Evolutionary conservation across 2,329 filamentous ascomycete species (phyloP), one percentile per base, ranked within the genome.

Genomic region (Furcasterigmium sp.): DNA sequence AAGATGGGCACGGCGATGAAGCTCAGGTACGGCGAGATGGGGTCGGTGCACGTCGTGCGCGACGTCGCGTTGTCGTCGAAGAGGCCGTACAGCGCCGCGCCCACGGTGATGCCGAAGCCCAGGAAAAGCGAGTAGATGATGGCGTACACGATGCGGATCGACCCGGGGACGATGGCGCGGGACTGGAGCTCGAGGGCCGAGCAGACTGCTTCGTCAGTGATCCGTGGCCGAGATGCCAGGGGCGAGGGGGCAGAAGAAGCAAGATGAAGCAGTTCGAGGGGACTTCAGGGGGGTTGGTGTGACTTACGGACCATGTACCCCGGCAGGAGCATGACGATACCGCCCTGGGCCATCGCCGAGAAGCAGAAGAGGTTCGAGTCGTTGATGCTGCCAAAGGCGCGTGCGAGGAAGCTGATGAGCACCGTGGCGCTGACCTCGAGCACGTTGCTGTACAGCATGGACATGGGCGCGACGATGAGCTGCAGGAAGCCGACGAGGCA

Each of bases 1-100:
- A 91, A 94, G 7, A 76, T 60, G 0, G 85, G 77, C 0, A 91
- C 88, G 56, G 89, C 90, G 23, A 84, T 67, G 64, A 91, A 89
- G 45, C 75, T 76, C 39, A 63, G 61, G 45, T 64, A 56, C 2
- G 58, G 52, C 14, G 63, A 51, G 51, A 82, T 70, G 1, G 71
- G 61, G 43, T 69, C 39, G 15, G 52, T 8, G 57, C 79, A 73
- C 4, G 56, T 61, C 1, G 63, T 65, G 9, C 61, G 57, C 8
- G 65, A 61, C 4, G 72, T 73, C 0, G 80, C 79, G 26, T 73
- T 62, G 4, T 54, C 48, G 56, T 84, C 78, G 37, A 84, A 69
- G 17, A 79, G 67, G 2, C 81, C 82, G 54, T 83, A 85, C 13
- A 85, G 67, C 1, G 78, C 71, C 0, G 80, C 74, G 14, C 82